A percentile compares a stretch with the other conserved stretches of the same genome.
phyloP scores from a whole-genome alignment of 768 basidiomycete genomes.

The Phylloporus sp. region DNA sequence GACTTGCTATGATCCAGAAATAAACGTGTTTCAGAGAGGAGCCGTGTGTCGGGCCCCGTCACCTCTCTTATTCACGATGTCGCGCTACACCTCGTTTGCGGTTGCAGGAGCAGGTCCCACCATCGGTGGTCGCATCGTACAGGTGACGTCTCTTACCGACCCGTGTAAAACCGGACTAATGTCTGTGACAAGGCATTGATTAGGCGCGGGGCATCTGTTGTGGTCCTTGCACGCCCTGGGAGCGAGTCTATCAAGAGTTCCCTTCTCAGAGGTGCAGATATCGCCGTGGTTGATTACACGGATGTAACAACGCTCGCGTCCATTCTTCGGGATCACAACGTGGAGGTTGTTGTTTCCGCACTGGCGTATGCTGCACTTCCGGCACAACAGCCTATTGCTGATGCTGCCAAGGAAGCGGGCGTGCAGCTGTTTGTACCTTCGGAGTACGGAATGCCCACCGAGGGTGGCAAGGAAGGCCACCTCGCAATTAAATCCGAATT shows the following conservation, averaged over 20 bases:
- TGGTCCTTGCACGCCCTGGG: constrained; percentile 21
- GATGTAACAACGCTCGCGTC: constrained; percentile 23
- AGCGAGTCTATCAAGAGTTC: constrained; percentile 18
- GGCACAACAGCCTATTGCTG: constrained; percentile 27
- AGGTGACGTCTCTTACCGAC: constrained; percentile 6
- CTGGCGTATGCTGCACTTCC: constrained; percentile 26
- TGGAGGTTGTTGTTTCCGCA: constrained; percentile 35
- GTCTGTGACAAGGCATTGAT: constrained; percentile 20
- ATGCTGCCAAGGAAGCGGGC: constrained; percentile 35
- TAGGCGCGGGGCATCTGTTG: constrained; percentile 20
- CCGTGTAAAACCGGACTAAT: background rate
- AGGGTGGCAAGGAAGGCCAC: constrained; percentile 28
- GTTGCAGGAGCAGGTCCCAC: constrained; percentile 35
- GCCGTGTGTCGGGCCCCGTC: background rate
- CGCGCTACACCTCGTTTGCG: constrained; percentile 33
- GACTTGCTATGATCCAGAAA: too few species aligned
- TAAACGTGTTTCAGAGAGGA: constrained; percentile 1
- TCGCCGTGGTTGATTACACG: constrained; percentile 27
- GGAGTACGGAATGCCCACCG: constrained; percentile 36
- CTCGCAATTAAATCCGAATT: constrained; percentile 26
- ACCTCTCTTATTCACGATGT: constrained; percentile 12
- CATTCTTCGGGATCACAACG: constrained; percentile 29
- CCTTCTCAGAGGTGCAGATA: constrained; percentile 24
- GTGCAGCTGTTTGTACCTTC: constrained; percentile 39
- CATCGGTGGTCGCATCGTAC: constrained; percentile 33